Base-by-base conservation (phyloP, 23 red algal genomes). In the Chondrus crispus region DNA sequence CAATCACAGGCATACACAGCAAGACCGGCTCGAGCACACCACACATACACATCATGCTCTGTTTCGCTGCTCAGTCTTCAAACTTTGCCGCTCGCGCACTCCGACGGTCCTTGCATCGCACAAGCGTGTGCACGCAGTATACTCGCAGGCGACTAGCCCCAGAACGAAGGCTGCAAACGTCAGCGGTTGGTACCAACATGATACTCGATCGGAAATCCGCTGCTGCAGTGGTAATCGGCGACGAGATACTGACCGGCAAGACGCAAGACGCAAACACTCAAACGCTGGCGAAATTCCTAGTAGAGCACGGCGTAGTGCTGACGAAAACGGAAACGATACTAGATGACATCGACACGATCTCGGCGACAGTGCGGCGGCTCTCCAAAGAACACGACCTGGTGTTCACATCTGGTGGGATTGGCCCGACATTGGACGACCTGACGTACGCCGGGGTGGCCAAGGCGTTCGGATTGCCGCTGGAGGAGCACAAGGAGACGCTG, bases 361-460 rank as follows among this genome's bases (percentile, higher is more conserved):
- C 81, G n/a, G 75, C 71, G 8, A 51, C 82, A 12, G 90, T 96
- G 36, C 58, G 62, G 44, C 49, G 83, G 41, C 54, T 88, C 44
- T 88, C 84, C 33, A 40, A 33, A 38, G 16, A 14, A 3, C 81
- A 83, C 68, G 88, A 91, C 18, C n/a, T 88, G 47, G 95, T 96
- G 28, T 93, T 96, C 42, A 96, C 95, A 14, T 86, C 77, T 37
- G 95, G 95, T 6, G 95, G 95, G 14, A 96, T 96, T 18, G 95
- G 95, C 2, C 95, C 95, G n/a, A 96, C 95, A 22, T 71, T 91
- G 45, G 93, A 95, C 85, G 93, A 95, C 46, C 57, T 95, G 20
- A 95, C 93, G 22, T 95, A 91, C 74, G 74, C 69, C 60, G 95
- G 88, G 2, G 76, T 96, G 68, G 95, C 88, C 2, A 38, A 20